These are phyloP conservation scores for Mycena belliarum DNA, from an alignment of 768 basidiomycete species.

Conservation along the genomic window DNA sequence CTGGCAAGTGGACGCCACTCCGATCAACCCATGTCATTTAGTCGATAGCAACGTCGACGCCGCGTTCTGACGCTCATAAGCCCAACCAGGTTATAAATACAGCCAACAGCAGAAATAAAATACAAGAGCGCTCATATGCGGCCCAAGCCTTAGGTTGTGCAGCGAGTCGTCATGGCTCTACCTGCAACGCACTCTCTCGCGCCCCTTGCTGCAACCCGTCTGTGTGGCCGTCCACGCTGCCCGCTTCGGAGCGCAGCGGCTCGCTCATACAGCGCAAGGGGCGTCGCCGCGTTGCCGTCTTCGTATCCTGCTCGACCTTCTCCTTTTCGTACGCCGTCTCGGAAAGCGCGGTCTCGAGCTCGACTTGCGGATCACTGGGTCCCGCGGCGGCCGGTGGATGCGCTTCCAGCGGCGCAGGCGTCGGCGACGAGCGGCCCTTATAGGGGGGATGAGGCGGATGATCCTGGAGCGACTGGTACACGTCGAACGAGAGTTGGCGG, in stretches of 20 bases:
- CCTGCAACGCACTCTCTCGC: not conserved
- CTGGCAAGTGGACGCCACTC: not conserved
- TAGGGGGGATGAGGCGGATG: no score
- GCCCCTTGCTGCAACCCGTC: not conserved
- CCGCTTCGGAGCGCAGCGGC: not conserved
- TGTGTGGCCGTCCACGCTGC: not conserved
- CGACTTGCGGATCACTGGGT: not conserved
- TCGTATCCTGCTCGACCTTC: not conserved
- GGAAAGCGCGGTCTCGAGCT: slow-evolving; percentile 4
- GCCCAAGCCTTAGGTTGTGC: no score
- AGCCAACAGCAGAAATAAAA: not conserved
- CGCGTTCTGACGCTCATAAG: no score
- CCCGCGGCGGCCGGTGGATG: not conserved
- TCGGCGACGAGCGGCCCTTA: not conserved
- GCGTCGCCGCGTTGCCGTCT: not conserved
- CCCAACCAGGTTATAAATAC: not conserved
- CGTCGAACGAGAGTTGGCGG: no score
- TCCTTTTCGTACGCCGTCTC: slow-evolving; percentile 11
- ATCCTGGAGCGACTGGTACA: no score
- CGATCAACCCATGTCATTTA: slow-evolving; percentile 2
- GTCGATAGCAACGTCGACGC: not conserved
- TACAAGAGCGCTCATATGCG: no score
- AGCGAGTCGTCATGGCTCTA: no score
- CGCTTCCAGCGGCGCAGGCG: not conserved
- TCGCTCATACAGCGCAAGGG: slow-evolving; percentile 4